Evolutionary conservation across 2,329 filamentous ascomycete genomes (phyloP).

Genomic region (Alternaria panax): DNA sequence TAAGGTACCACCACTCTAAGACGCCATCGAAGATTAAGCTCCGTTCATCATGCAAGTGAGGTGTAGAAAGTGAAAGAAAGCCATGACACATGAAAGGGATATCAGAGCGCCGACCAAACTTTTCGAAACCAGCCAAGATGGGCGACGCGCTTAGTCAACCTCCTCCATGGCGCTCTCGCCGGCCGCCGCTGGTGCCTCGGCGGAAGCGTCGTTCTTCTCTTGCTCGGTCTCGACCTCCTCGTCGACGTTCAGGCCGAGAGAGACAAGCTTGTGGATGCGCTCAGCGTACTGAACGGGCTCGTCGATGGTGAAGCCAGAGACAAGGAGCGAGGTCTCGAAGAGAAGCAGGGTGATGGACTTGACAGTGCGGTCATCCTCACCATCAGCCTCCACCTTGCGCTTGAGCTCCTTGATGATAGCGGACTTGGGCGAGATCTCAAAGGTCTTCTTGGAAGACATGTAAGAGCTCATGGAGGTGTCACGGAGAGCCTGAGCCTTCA

Average conservation of each 20-base stretch:
- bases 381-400: slow-evolving; percentile 97
- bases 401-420: slow-evolving; percentile 98
- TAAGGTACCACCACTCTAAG: slow-evolving; percentile 43
- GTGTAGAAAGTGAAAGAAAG: slow-evolving; percentile 40
- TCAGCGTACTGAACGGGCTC: slow-evolving; percentile 97
- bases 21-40: slow-evolving; percentile 43
- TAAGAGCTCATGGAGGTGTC: slow-evolving; percentile 99
- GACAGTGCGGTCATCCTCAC: slow-evolving; percentile 98
- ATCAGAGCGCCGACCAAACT: slow-evolving; percentile 50
- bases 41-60: slow-evolving; percentile 44
- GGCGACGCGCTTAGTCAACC: slow-evolving; percentile 77
- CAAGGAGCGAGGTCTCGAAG: slow-evolving; percentile 97
- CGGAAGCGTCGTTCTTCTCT: slow-evolving; percentile 61
- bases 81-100: slow-evolving; percentile 51
- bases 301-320: slow-evolving; percentile 99
- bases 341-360: slow-evolving; percentile 99
- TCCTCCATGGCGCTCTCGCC: slow-evolving; percentile 99
- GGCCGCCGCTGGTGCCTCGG: slow-evolving; percentile 68
- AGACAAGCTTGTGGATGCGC: slow-evolving; percentile 99
- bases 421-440: slow-evolving; percentile 99
- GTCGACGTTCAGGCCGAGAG: slow-evolving; percentile 95
- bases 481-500: slow-evolving; percentile 99
- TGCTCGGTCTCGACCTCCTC: slow-evolving; percentile 80
- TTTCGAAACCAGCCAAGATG: slow-evolving; percentile 41
- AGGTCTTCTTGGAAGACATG: slow-evolving; percentile 99